Evolutionary conservation across 2,329 filamentous ascomycete species (phyloP), one percentile per base, ranked within the genome.

Genomic region (Dactylonectria macrodidyma): DNA sequence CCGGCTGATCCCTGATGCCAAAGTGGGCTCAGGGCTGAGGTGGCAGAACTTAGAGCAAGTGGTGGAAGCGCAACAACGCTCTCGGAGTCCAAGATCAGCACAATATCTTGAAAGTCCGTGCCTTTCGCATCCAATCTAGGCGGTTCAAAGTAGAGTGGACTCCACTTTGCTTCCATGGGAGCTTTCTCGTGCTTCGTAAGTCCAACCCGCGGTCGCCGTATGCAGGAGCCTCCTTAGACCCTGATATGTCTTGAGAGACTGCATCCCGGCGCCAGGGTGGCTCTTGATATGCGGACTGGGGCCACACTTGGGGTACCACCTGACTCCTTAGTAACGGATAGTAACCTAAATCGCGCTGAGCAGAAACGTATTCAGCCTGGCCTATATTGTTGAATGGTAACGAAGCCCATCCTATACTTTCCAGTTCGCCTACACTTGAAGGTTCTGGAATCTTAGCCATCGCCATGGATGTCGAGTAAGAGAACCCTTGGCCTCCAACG

Each of bases 381-480:
- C 59, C 62, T 72, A 59, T 47, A 57, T 65, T 67, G 66, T 66
- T 62, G 33, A 59, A 54, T 52, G 56, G n/a, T 54, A 47, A 46
- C 50, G 55, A 60, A 67, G 51, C 51, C 33, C 52, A 48, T 47
- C 56, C 50, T 44, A 55, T 50, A 50, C 47, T 68, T 56, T 62
- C 54, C 48, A 68, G 57, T 57, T 56, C 48, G 64, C 65, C 61
- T 51, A 51, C 59, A 58, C 34, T 47, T 51, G 41, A 59, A 51
- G 59, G 66, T 14, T 26, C 59, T 47, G 26, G 44, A 70, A 62
- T 38, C 36, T 48, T 50, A 63, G 51, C 46, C 52, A 47, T 26
- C 64, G 73, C 41, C 46, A 81, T 81, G 79, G 76, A 78, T 52
- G 41, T 71, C 67, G 79, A 78, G 79, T 81, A 76, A 76, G 78